A percentile compares a stretch with the other conserved stretches of the same genome.
Conservation (phyloP, 148 eudicot genomes). For the Rhododendron kiyosumense region DNA sequence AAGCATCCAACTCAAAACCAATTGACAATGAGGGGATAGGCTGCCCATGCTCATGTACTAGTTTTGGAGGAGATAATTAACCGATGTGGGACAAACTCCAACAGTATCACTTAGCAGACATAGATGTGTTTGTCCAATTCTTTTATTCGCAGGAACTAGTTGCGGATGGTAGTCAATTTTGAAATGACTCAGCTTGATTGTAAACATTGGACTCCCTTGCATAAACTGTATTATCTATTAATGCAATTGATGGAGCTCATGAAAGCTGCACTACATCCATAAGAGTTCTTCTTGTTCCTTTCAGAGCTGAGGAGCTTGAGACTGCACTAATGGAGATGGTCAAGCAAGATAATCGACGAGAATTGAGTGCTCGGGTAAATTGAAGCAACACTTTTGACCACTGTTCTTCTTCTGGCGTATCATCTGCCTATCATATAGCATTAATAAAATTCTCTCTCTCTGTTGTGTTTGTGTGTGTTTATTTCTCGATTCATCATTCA, state of each 20-base stretch:
- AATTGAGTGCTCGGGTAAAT: constrained; percentile 75
- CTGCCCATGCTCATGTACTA: not conserved
- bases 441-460: not conserved
- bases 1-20: not conserved
- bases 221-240: not conserved
- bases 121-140: not conserved
- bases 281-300: constrained; percentile 16
- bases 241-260: not conserved
- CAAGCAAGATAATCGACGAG: constrained; percentile 70
- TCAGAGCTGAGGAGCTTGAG: constrained; percentile 92
- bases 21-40: not conserved
- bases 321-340: constrained; percentile 89
- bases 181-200: not conserved
- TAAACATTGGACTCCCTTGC: not conserved
- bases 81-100: not conserved
- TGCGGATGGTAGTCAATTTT: not conserved
- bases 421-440: not conserved
- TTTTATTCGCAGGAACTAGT: not conserved
- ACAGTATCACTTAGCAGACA: not conserved
- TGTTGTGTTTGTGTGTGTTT: not conserved
- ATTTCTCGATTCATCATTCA: not conserved
- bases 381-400: not conserved
- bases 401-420: constrained; percentile 8
- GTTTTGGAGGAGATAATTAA: not conserved
- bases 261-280: not conserved